Evolutionary conservation across 1,284 basidiomycete genomes (phyloP).

Genomic region (Volvariella volvacea): DNA sequence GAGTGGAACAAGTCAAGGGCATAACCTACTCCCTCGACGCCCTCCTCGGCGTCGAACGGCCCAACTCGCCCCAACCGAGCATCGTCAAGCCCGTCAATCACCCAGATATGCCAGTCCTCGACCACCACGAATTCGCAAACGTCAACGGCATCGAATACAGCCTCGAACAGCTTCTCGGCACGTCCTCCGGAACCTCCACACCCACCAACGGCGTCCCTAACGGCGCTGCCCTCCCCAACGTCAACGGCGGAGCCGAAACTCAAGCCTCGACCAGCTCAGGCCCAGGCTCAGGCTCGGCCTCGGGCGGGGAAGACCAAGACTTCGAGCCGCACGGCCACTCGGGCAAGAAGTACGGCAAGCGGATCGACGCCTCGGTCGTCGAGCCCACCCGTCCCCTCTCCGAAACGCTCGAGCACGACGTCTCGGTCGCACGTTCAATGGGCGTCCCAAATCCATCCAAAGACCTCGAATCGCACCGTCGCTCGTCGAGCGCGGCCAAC

Average conservation of each 20-base stretch:
- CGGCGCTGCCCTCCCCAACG: too few species aligned
- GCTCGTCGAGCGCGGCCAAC: too few species aligned
- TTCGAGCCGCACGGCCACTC: constrained; percentile 10
- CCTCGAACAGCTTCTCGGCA: constrained; percentile 72
- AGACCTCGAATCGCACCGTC: background rate
- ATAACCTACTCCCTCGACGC: constrained; percentile 95
- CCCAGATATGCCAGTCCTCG: constrained; percentile 50
- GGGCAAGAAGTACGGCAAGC: constrained; percentile 52
- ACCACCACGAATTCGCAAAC: constrained; percentile 88
- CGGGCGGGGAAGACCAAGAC: constrained; percentile 12
- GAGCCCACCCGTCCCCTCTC: constrained; percentile 42
- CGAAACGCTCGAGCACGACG: constrained; percentile 57
- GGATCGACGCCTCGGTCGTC: constrained; percentile 60
- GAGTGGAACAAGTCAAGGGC: constrained; percentile 97
- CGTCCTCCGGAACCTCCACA: constrained; percentile 17
- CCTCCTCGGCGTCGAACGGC: constrained; percentile 71
- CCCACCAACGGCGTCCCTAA: constrained; percentile 16
- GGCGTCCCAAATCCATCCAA: constrained; percentile 36
- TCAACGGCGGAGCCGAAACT: too few species aligned
- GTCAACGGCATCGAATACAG: constrained; percentile 98
- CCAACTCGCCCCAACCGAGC: constrained; percentile 26
- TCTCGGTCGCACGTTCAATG: constrained; percentile 62
- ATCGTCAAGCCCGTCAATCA: too few species aligned
- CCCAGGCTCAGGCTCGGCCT: too few species aligned
- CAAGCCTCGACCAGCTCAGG: too few species aligned